These are phyloP conservation scores for Aquilaria agallochum DNA, from an alignment of 441 rosid genomes.

Conservation along the genomic window DNA sequence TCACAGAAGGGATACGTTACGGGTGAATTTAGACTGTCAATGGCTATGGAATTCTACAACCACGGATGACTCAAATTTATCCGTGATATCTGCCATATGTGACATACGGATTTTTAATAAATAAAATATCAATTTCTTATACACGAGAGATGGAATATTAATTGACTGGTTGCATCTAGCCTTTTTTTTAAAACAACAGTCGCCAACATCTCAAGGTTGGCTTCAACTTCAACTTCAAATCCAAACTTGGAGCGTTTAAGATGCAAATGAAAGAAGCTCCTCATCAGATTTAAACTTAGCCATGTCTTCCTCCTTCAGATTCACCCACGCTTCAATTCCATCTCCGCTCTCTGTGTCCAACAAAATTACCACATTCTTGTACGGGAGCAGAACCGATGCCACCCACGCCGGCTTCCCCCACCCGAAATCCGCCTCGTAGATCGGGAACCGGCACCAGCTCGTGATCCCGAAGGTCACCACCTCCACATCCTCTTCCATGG, in stretches of 20 bases:
- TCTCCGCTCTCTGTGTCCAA: conserved; percentile 29
- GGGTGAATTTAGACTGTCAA: too few species aligned
- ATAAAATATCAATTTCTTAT: too few species aligned
- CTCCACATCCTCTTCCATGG: conserved; percentile 17
- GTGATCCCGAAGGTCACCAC: conserved; percentile 27
- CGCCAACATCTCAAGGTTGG: too few species aligned
- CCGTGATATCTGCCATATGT: too few species aligned
- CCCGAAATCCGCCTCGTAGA: conserved; percentile 44
- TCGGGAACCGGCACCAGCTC: conserved; percentile 38
- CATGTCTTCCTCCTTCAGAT: conserved; percentile 40
- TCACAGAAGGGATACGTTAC: too few species aligned
- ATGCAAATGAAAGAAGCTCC: conserved; percentile 26
- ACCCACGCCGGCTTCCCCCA: conserved; percentile 50
- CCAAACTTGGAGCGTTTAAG: conserved; percentile 8
- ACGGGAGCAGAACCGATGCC: conserved; percentile 20
- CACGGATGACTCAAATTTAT: too few species aligned
- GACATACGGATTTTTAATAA: too few species aligned
- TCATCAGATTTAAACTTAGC: conserved; percentile 29
- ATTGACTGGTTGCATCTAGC: too few species aligned
- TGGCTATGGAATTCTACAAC: too few species aligned
- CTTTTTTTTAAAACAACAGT: too few species aligned
- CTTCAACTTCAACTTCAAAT: too few species aligned
- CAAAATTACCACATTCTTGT: conserved; percentile 26
- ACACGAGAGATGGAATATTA: too few species aligned
- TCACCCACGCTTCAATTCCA: conserved; percentile 8